Evolutionary conservation across 192 early-diverging fungal genomes (phyloP).

Genomic region (Pilaira anomala): DNA sequence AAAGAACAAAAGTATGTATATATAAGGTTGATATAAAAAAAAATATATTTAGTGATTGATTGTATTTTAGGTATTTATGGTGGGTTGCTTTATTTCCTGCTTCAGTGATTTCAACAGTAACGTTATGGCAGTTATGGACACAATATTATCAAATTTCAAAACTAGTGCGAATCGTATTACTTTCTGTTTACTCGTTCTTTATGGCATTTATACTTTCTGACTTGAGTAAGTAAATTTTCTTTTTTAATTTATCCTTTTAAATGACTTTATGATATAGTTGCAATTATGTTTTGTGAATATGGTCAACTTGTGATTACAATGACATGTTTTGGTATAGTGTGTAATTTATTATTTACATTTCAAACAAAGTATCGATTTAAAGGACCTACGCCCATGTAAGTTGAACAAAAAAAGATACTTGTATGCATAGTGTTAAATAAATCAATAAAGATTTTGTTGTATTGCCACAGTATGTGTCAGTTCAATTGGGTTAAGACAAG

Average conservation of each 20-base stretch:
- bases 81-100: slow-evolving; percentile 10
- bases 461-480: slow-evolving; percentile 3
- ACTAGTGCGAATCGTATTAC: not conserved
- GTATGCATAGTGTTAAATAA: not conserved
- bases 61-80: slow-evolving; percentile 14
- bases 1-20: slow-evolving; percentile 4
- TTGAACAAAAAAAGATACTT: not conserved
- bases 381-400: slow-evolving; percentile 14
- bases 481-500: slow-evolving; percentile 2
- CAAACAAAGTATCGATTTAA: slow-evolving; percentile 2
- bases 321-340: not conserved
- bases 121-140: slow-evolving; percentile 7
- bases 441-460: not conserved
- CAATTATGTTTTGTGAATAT: slow-evolving; percentile 2
- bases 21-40: not conserved
- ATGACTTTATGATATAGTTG: slow-evolving; percentile 4
- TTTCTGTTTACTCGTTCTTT: not conserved
- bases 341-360: slow-evolving; percentile 3
- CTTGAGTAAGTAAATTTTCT: slow-evolving; percentile 4
- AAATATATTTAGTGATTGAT: not conserved
- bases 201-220: slow-evolving; percentile 9
- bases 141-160: slow-evolving; percentile 15
- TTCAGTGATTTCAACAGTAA: not conserved
- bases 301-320: slow-evolving; percentile 12
- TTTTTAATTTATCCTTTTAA: not conserved